A percentile compares a stretch with the other conserved stretches of the same genome.
These are phyloP conservation scores for Mrakia hoshinonis DNA, from an alignment of 768 basidiomycete genomes.

Conservation along the genomic window DNA sequence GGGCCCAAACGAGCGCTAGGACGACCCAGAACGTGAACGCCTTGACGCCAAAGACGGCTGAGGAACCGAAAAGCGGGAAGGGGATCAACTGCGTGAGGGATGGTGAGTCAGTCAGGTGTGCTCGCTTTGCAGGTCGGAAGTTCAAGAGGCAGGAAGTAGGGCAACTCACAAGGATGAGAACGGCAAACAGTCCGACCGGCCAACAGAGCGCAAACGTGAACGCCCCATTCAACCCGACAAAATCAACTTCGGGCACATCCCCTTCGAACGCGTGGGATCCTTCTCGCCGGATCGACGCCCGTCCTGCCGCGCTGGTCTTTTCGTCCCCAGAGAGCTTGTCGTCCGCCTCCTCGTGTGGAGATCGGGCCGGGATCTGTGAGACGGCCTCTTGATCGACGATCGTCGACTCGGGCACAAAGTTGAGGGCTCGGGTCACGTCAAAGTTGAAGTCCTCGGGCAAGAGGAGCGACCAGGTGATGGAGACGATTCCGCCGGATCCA, in stretches of 20 bases:
- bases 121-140: no score
- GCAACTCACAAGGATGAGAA: constrained; percentile 30
- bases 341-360: constrained; percentile 34
- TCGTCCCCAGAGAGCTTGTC: constrained; percentile 5
- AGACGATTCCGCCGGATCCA: constrained; percentile 67
- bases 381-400: constrained; percentile 11
- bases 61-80: constrained; percentile 75
- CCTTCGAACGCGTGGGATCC: constrained; percentile 4
- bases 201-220: constrained; percentile 73
- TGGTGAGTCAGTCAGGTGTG: no score
- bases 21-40: constrained; percentile 58
- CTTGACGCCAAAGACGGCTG: constrained; percentile 43
- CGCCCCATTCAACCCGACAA: constrained; percentile 44
- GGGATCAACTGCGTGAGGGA: no score
- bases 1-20: constrained; percentile 75
- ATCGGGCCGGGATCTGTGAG: background rate
- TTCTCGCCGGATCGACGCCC: no score
- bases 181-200: constrained; percentile 55
- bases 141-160: no score
- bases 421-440: constrained; percentile 67
- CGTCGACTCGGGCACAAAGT: constrained; percentile 40
- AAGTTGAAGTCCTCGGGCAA: constrained; percentile 80
- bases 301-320: no score
- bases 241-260: constrained; percentile 25
- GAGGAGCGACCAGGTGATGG: constrained; percentile 56